Evolutionary conservation across 306 rosid genomes (phyloP), one percentile per base, ranked within the genome.

Genomic region (Datisca glomerata): DNA sequence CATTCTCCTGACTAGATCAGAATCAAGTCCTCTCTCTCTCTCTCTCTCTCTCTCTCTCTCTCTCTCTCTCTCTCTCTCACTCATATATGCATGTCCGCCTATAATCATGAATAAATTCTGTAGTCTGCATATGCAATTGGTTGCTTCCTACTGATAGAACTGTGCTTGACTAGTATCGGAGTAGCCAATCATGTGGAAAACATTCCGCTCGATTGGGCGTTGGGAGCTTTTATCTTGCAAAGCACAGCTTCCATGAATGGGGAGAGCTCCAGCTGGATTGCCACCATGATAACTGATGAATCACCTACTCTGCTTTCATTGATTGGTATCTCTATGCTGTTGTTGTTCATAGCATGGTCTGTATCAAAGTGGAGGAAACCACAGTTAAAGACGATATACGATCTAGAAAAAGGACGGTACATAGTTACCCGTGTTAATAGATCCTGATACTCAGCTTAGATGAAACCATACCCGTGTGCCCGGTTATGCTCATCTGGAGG

Each of bases 181-280:
- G 71, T 68, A 52, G 87, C 89, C 25, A 82, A 64, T 72, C 81
- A 82, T 68, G 85, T 82, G 41, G 80, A 77, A 49, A 71, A 55
- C 40, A 65, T 72, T 49, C 89, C 97, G 0, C 94, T 87, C n/a
- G 97, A 87, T 59, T 87, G 97, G 97, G 94, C 94, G 27, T 48
- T 87, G 68, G 97, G 97, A 62, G 94, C 97, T 58, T 87, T 87
- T 71, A 79, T 87, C 63, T 50, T 87, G 65, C 97, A 79, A 68
- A 83, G 71, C 62, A 55, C 79, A 17, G 67, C 68, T 24, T 62
- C 68, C 29, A 58, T 58, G 45, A 76, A 72, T 11, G 11, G 29
- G 15, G 73, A 41, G 59, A 74, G 56, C 18, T 51, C 62, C 56
- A 38, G 48, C 57, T 67, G 93, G 94, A 51, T 74, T 55, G 31